Evolutionary conservation across 352 stramenopile genomes (phyloP), one percentile per base, ranked within the genome.

Genomic region (Phytopythium mirpurense): DNA sequence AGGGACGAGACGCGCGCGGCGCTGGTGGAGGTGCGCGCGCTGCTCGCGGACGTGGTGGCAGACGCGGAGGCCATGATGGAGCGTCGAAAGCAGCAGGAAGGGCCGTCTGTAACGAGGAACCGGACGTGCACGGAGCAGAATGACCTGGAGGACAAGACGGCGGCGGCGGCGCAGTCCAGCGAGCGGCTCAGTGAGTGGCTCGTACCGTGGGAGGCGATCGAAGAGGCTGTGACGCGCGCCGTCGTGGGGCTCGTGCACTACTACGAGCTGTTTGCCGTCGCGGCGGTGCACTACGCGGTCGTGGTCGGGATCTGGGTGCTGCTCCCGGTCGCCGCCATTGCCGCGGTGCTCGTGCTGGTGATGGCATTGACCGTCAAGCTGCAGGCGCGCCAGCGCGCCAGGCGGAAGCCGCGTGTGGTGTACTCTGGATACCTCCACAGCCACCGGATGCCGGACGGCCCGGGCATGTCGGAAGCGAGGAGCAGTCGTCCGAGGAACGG

Each of bases 11-110:
- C 71, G 18, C 16, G 46, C 8, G 24, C 21, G 1, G 60, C 57
- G 9, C 38, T 58, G 19, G 19, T 41, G 16, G 57, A 67, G 26
- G 54, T 70, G 34, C 47, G 54, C 14, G 10, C 9, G 19, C 12
- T 55, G 36, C 46, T 49, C 0, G 27, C 46, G 44, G 12, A 14
- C 34, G 55, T 57, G n/a, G 11, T 59, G 48, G 41, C 46, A 26
- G 67, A 65, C 26, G 48, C 41, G 29, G 61, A 54, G 36, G 48
- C 27, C 41, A 68, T 56, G 63, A 47, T 32, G 26, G 34, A 70
- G 47, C 68, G 36, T 40, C 44, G 60, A n/a, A 38, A 59, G n/a
- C 44, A 5, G 7, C 23, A 10, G 26, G 3, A 36, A 0, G 2
- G 37, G 10, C 0, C n/a, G 18, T 3, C 0, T 45, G 0, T 6